Evolutionary conservation across 2,329 filamentous ascomycete genomes (phyloP).

Genomic region (Cadophora malorum): DNA sequence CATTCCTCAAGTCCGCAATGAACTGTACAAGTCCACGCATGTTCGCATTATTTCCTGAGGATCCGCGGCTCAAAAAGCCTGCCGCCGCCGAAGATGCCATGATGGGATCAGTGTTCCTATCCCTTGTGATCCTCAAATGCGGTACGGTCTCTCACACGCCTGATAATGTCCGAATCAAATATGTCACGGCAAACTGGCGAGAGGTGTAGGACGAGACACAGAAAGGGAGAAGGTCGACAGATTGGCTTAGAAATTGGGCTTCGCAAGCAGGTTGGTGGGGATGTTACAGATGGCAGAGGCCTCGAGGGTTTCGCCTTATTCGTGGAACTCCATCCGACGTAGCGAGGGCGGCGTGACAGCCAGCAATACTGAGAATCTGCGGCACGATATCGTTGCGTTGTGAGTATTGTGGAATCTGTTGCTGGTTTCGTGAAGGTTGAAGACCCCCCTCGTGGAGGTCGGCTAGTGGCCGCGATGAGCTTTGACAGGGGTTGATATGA

Average conservation of each 20-base stretch:
- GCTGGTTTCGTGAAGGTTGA: slow-evolving; percentile 1
- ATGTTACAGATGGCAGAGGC: slow-evolving; percentile 29
- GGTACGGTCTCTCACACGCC: not conserved
- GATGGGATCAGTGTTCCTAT: not conserved
- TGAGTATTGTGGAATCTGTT: slow-evolving; percentile 12
- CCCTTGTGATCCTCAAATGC: not conserved
- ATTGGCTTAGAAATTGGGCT: slow-evolving; percentile 10
- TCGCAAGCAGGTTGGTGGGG: slow-evolving; percentile 21
- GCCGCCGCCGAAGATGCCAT: slow-evolving; percentile 47
- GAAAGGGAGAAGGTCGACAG: not conserved
- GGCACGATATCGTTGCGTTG: slow-evolving; percentile 21
- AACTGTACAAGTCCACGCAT: slow-evolving; percentile 93
- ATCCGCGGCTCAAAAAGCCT: slow-evolving; percentile 71
- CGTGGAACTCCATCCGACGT: slow-evolving; percentile 40
- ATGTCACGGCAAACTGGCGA: not conserved
- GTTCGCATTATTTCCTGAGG: slow-evolving; percentile 65
- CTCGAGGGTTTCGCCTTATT: slow-evolving; percentile 38
- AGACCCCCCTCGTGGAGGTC: slow-evolving; percentile 23
- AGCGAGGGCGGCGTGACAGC: slow-evolving; percentile 34
- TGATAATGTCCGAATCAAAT: not conserved
- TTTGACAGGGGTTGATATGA: slow-evolving; percentile 23
- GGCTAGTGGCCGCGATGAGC: slow-evolving; percentile 24
- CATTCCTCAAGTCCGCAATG: slow-evolving; percentile 95
- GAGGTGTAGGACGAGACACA: not conserved
- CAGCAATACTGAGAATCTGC: slow-evolving; percentile 30